Base-by-base conservation (phyloP, 352 stramenopile genomes). In the Phytophthora chlamydospora region DNA sequence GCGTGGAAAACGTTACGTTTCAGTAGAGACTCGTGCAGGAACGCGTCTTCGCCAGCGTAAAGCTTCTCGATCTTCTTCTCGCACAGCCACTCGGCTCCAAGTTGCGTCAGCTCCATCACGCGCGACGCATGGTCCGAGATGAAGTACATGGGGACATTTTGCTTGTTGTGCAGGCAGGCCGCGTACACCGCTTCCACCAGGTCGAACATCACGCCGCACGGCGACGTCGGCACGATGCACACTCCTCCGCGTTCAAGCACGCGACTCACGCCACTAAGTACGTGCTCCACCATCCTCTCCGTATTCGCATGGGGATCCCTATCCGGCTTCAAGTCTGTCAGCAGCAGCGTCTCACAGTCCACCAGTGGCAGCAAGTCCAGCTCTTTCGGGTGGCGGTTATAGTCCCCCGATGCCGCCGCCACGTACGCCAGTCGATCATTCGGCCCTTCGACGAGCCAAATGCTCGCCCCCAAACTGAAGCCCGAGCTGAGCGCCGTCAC, bases 381-480 rank as follows among this genome's bases (percentile, higher is more conserved):
- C 34, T 93, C 84, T 45, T 91, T 91, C 17, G 87, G 84, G 62
- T 96, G 85, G 27, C 87, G 82, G 51, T 92, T 92, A n/a, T 90
- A 78, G 51, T 96, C 87, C 21, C 83, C 86, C 3, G 85, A 94
- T 1, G 85, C 82, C 2, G 85, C 78, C 2, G 82, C 66, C 10
- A 93, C 82, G 58, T 96, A 96, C 16, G 83, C 85, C 40, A 94
- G 58, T 24, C 73, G 70, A 11, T 93, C 85, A 38, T 70, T 91
- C 7, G 80, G 75, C 9, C 78, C 79, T 59, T 93, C 81, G 3
- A 96, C 33, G 2, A 93, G 66, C 85, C 85, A 96, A 47, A 83
- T 75, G 52, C 76, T 78, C 1, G 87, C 74, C 0, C 87, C 87
- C 27, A 96, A 70, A 32, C 75, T 87, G 39, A 80, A 88, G 12